Conservation (phyloP, 805 yeast species). For the Saturnispora galanensis region DNA sequence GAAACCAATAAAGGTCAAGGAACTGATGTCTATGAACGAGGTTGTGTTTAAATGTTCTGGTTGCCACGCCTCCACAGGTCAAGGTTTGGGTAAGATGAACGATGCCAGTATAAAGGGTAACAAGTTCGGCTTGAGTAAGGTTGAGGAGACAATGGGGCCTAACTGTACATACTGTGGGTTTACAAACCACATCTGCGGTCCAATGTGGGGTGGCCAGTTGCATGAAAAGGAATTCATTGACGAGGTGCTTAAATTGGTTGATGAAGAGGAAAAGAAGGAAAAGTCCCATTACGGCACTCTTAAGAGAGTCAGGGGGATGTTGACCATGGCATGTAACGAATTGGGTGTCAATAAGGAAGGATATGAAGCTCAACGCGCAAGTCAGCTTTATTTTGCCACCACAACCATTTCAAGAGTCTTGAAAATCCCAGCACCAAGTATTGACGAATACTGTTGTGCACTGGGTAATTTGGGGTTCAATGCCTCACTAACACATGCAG, state of each 20-base stretch:
- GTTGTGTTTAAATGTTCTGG: constrained; percentile 77
- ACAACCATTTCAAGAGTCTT: constrained; percentile 65
- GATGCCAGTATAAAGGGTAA: constrained; percentile 26
- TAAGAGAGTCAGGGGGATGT: constrained; percentile 86
- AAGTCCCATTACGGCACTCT: constrained; percentile 64
- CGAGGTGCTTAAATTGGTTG: constrained; percentile 46
- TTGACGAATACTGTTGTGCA: constrained; percentile 64
- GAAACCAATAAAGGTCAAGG: constrained; percentile 75
- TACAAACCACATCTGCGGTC: constrained; percentile 78
- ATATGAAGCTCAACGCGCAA: constrained; percentile 20
- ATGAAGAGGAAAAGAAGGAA: constrained; percentile 23
- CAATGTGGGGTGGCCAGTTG: constrained; percentile 85
- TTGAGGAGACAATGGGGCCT: constrained; percentile 45
- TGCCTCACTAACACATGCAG: constrained; percentile 84
- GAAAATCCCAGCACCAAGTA: constrained; percentile 76
- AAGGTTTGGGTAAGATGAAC: constrained; percentile 60
- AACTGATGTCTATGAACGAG: constrained; percentile 68
- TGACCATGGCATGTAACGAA: constrained; percentile 73
- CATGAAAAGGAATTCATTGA: constrained; percentile 64
- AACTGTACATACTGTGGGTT: constrained; percentile 63
- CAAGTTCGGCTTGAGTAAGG: constrained; percentile 52
- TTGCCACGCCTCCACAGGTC: constrained; percentile 64
- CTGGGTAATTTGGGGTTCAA: constrained; percentile 74
- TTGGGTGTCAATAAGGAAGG: constrained; percentile 23
- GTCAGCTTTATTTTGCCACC: constrained; percentile 79